A percentile compares a stretch with the other conserved stretches of the same genome.
These are phyloP conservation scores for Lactarius akahatsu DNA, from an alignment of 768 basidiomycete genomes.

Conservation along the genomic window DNA sequence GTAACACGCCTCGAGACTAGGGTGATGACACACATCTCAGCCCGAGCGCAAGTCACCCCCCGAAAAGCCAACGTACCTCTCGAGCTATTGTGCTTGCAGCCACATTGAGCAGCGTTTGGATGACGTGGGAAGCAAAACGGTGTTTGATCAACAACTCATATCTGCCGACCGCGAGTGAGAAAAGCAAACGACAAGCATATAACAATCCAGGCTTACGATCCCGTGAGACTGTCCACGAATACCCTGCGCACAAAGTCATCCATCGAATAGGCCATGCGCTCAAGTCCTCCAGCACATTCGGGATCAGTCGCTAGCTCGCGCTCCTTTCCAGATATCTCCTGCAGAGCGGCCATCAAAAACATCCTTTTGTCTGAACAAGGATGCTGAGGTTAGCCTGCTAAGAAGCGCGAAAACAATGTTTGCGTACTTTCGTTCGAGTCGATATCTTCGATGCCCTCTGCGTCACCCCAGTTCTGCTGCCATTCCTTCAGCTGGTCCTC, in stretches of 20 bases:
- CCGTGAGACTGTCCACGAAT: slow-evolving; percentile 80
- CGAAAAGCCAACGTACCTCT: slow-evolving; percentile 49
- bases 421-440: slow-evolving; percentile 71
- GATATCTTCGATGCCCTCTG: slow-evolving; percentile 45
- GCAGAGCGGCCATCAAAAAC: slow-evolving; percentile 79
- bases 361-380: slow-evolving; percentile 34
- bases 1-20: slow-evolving; percentile 57
- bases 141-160: slow-evolving; percentile 68
- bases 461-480: slow-evolving; percentile 59
- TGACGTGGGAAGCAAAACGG: slow-evolving; percentile 94
- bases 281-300: slow-evolving; percentile 87
- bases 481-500: slow-evolving; percentile 86
- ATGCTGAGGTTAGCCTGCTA: slow-evolving; percentile 22
- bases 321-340: slow-evolving; percentile 86
- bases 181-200: not conserved
- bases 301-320: slow-evolving; percentile 89
- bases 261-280: slow-evolving; percentile 90
- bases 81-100: slow-evolving; percentile 61
- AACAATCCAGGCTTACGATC: slow-evolving; percentile 64
- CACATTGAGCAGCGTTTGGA: slow-evolving; percentile 81
- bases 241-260: slow-evolving; percentile 94
- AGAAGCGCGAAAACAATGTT: slow-evolving; percentile 23
- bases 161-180: slow-evolving; percentile 37
- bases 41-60: too few species aligned
- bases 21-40: not conserved